Base-by-base conservation (phyloP, 2,329 filamentous ascomycete genomes). In the Curvularia sp. region DNA sequence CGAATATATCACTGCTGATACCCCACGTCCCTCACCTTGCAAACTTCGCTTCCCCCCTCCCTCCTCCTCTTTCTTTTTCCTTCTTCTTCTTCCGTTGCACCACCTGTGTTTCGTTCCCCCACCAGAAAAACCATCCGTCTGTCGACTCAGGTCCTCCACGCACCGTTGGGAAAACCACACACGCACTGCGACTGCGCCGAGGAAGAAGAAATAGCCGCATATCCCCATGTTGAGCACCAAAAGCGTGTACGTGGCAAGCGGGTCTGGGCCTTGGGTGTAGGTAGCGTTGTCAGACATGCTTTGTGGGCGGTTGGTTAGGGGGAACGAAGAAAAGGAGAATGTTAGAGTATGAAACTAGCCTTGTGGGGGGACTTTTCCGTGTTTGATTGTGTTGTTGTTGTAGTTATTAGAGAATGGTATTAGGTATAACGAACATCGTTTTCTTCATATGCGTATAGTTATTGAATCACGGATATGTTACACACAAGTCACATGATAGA, bases 121-220 rank as follows among this genome's bases (percentile, higher is more conserved):
- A n/a, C n/a, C n/a, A n/a, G n/a, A n/a, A n/a, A n/a, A n/a, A n/a
- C n/a, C n/a, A n/a, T n/a, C n/a, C n/a, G n/a, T n/a, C n/a, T n/a
- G n/a, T n/a, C n/a, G n/a, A n/a, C n/a, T n/a, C 34, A 1, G 15
- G 15, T 36, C 23, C 42, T 47, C 69, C 53, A 56, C 63, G 70
- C 15, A 60, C 59, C 43, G 64, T 45, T 2, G 66, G 66, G 73
- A 71, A 53, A 69, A 67, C 58, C 66, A 73, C 1, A 74, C 61
- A 3, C 71, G 64, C 10, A 64, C 65, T 25, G 59, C 60, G 15
- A 67, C 55, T 0, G 56, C 61, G 42, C 65, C 66, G 8, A 71
- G 18, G 42, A 61, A 72, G 51, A 62, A 65, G 48, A 57, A 68
- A 46, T 60, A 74, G 21, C 45, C 34, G 55, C 63, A 62, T 39